These are phyloP conservation scores for Heliamphora exappendiculata DNA, from an alignment of 148 eudicot genomes.

Conservation along the genomic window DNA sequence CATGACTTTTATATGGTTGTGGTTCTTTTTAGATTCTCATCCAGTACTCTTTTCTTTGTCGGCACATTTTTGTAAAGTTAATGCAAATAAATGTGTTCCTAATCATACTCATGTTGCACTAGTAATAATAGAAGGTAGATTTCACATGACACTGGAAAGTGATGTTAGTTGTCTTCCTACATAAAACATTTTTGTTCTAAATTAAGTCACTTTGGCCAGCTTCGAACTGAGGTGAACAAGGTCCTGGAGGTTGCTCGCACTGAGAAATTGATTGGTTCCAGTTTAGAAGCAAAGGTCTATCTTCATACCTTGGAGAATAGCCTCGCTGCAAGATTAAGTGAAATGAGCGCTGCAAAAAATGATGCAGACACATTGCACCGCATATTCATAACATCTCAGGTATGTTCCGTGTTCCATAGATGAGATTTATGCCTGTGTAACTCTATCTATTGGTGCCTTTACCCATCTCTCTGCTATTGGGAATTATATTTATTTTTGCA, in stretches of 20 bases:
- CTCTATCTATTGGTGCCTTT: neutral
- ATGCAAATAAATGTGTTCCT: too few species aligned
- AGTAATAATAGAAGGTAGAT: too few species aligned
- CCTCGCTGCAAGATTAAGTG: slow-evolving; percentile 46
- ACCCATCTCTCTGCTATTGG: neutral
- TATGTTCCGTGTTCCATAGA: slow-evolving; percentile 11
- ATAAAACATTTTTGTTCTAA: neutral
- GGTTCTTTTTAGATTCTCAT: too few species aligned
- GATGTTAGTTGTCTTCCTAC: too few species aligned
- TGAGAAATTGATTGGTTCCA: slow-evolving; percentile 81
- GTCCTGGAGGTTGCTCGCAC: slow-evolving; percentile 81
- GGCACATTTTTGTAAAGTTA: too few species aligned
- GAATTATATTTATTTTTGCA: neutral
- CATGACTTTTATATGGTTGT: too few species aligned
- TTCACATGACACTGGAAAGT: too few species aligned
- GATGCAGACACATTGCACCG: slow-evolving; percentile 78
- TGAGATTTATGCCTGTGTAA: neutral
- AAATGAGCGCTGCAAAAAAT: slow-evolving; percentile 53
- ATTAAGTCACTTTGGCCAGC: slow-evolving; percentile 29
- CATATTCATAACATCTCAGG: slow-evolving; percentile 95
- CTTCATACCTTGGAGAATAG: slow-evolving; percentile 52
- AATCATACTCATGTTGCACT: too few species aligned
- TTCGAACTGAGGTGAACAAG: slow-evolving; percentile 95
- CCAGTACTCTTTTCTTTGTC: too few species aligned
- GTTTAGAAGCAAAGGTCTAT: slow-evolving; percentile 92